phyloP scores from a whole-genome alignment of 2,329 filamentous ascomycete species.

The Paecilomyces niveus region DNA sequence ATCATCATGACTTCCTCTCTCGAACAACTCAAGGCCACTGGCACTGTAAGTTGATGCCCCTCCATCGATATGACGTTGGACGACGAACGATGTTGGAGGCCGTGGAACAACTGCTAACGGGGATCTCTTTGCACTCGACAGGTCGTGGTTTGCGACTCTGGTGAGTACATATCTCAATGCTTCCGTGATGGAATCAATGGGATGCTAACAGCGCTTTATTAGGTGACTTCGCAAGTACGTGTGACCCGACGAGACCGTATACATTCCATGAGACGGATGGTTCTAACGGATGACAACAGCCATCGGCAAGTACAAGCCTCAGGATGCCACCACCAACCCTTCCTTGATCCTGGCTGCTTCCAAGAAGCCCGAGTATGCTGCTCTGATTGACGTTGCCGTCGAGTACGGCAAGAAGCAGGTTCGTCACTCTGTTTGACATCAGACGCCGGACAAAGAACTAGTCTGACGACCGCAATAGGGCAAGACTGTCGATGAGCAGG shows the following conservation, averaged over 20 bases:
- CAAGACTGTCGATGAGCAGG: slow-evolving; percentile 65
- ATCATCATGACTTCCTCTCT: slow-evolving; percentile 74
- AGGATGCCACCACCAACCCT: slow-evolving; percentile 99
- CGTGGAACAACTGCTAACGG: slow-evolving; percentile 8
- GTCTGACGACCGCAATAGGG: slow-evolving; percentile 33
- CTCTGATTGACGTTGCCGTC: slow-evolving; percentile 80
- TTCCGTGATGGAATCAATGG: slow-evolving; percentile 15
- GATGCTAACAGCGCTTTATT: slow-evolving; percentile 8
- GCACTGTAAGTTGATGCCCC: slow-evolving; percentile 66
- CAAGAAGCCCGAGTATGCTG: slow-evolving; percentile 95
- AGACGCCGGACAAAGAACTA: neutral
- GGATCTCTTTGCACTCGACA: slow-evolving; percentile 30
- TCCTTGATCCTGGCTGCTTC: slow-evolving; percentile 96
- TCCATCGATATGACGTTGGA: slow-evolving; percentile 1
- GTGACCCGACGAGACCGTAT: slow-evolving; percentile 8
- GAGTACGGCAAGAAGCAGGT: slow-evolving; percentile 75
- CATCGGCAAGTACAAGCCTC: slow-evolving; percentile 99
- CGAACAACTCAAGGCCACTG: slow-evolving; percentile 92
- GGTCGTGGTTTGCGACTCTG: slow-evolving; percentile 96
- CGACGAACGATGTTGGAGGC: slow-evolving; percentile 2
- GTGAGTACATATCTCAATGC: slow-evolving; percentile 46
- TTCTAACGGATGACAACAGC: slow-evolving; percentile 45
- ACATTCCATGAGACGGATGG: slow-evolving; percentile 1
- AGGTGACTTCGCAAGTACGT: slow-evolving; percentile 75
- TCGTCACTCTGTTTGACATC: slow-evolving; percentile 20